Evolutionary conservation across 371 early-diverging fungal species (phyloP), one percentile per base, ranked within the genome.

Genomic region (Actinomortierella ambigua): DNA sequence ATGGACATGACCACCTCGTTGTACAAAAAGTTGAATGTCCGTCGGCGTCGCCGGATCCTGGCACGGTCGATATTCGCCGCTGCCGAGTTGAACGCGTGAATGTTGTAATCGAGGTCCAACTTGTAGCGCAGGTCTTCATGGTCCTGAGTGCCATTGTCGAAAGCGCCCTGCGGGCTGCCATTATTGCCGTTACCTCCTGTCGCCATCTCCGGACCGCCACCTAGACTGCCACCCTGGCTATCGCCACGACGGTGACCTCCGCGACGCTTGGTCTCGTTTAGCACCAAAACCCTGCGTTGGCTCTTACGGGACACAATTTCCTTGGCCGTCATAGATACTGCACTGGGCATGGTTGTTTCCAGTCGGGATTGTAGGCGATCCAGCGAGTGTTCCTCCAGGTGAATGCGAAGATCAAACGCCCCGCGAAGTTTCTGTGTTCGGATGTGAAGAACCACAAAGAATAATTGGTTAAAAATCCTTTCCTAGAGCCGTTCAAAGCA

Each of bases 21-120:
- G 52, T 75, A 78, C 54, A 78, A 43, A 46, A 75, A 69, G 68
- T 75, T 78, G 42, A 57, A 78, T 0, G 63, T 18, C 7, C 59
- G 68, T 6, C 76, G 68, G 14, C 55, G 63, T 24, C 28, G 48
- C 22, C 55, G 62, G 1, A 70, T 57, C 11, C 56, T 41, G 3
- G 50, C 55, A 27, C 3, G 55, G 34, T 69, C 55, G 18, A 71
- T 29, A n/a, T 59, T 63, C 13, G 63, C 66, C 28, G 75, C 56
- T 23, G 70, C 68, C 26, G 64, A 63, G 54, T 76, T 71, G 54
- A 78, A 65, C 4, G 71, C 70, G 0, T 55, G 64, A 29, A 69
- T 28, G 42, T 78, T 69, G 18, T 63, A 68, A 6, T 65, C 69
- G 34, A 50, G 52, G 18, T 63, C 50, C 17, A 65, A 23, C 34